Evolutionary conservation across 2,329 filamentous ascomycete species (phyloP).

Genomic region (Talaromyces sp.): DNA sequence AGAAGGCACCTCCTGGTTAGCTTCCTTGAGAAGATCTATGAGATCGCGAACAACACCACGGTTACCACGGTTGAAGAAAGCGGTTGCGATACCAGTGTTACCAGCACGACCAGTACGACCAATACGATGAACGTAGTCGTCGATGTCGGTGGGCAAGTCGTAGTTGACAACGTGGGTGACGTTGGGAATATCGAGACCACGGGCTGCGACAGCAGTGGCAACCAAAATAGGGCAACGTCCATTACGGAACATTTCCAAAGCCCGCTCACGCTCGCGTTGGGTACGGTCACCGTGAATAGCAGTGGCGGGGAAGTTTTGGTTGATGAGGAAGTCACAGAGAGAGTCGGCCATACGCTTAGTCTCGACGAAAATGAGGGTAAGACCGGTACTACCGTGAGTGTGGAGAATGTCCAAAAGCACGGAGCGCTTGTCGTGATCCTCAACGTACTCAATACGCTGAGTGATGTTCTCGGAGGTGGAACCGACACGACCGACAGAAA

Average conservation of each 20-base stretch:
- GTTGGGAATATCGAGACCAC: constrained; percentile 89
- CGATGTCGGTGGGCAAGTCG: constrained; percentile 96
- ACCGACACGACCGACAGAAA: constrained; percentile 96
- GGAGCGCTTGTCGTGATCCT: constrained; percentile 95
- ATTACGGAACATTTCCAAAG: constrained; percentile 95
- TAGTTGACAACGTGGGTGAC: constrained; percentile 99
- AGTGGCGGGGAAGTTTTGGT: constrained; percentile 96
- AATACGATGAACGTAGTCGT: constrained; percentile 98
- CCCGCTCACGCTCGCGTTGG: constrained; percentile 97
- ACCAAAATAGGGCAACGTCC: constrained; percentile 94
- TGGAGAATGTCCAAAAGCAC: constrained; percentile 96
- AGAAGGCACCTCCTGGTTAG: constrained; percentile 89
- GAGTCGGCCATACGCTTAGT: constrained; percentile 99
- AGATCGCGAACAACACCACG: constrained; percentile 95
- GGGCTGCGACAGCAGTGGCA: constrained; percentile 90
- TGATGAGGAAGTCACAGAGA: constrained; percentile 95
- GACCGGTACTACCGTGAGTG: constrained; percentile 74
- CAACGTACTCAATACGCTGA: constrained; percentile 96
- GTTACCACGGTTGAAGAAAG: constrained; percentile 99
- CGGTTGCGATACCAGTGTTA: constrained; percentile 96
- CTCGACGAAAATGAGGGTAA: constrained; percentile 97
- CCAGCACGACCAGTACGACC: constrained; percentile 99
- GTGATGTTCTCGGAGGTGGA: constrained; percentile 99
- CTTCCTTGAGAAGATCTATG: constrained; percentile 96
- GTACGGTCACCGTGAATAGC: constrained; percentile 98